A percentile compares a stretch with the other conserved stretches of the same genome.
These are phyloP conservation scores for Kondoa subrosea DNA, from an alignment of 768 basidiomycete species.

Conservation along the genomic window DNA sequence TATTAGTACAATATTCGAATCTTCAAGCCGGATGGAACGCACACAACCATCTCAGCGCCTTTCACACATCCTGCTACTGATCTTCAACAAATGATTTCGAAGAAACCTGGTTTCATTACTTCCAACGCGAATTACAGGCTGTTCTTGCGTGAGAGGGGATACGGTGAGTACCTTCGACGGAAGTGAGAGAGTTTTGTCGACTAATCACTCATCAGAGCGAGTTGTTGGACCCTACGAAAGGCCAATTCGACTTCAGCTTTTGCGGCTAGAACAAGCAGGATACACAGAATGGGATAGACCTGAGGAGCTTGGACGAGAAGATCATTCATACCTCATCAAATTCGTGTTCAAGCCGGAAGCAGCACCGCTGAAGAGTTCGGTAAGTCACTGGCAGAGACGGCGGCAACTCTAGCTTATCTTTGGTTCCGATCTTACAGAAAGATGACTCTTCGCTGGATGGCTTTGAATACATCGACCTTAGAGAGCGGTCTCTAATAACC, in stretches of 20 bases:
- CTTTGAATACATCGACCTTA: slow-evolving; percentile 66
- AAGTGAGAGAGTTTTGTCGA: slow-evolving; percentile 33
- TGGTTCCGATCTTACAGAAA: slow-evolving; percentile 50
- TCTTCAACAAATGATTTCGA: slow-evolving; percentile 7
- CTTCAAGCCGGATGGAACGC: slow-evolving; percentile 16
- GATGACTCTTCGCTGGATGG: slow-evolving; percentile 54
- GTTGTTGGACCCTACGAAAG: slow-evolving; percentile 61
- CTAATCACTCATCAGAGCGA: slow-evolving; percentile 47
- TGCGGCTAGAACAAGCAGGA: slow-evolving; percentile 72
- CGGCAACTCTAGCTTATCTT: slow-evolving; percentile 23
- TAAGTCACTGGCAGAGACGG: not conserved
- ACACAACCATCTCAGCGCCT: slow-evolving; percentile 16
- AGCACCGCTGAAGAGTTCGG: slow-evolving; percentile 10
- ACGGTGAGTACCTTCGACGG: slow-evolving; percentile 35
- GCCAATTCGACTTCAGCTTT: slow-evolving; percentile 66
- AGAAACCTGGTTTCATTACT: slow-evolving; percentile 16
- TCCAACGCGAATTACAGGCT: slow-evolving; percentile 13
- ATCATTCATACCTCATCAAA: slow-evolving; percentile 66
- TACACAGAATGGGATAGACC: slow-evolving; percentile 59
- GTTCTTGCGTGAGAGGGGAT: slow-evolving; percentile 30
- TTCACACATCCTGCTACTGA: slow-evolving; percentile 15
- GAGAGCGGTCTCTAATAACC: slow-evolving; percentile 59
- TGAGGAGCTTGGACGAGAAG: slow-evolving; percentile 57
- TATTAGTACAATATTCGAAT: slow-evolving; percentile 13
- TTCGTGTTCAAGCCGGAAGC: slow-evolving; percentile 60